Conservation (phyloP, 257 asterid species). For the Coffea canephora region DNA sequence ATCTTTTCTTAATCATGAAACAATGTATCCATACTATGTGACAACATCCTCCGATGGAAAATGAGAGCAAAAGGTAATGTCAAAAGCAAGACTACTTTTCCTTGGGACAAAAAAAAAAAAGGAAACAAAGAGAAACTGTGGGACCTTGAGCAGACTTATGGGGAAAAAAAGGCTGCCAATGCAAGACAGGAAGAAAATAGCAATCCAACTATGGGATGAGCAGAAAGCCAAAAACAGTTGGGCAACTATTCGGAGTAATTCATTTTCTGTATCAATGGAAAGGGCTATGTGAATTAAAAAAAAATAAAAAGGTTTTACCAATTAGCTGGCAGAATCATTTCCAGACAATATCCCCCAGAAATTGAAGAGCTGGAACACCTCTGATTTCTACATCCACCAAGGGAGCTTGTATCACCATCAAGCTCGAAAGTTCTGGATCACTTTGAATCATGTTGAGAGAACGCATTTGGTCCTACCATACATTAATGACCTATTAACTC, state of each 20-base stretch:
- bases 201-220: neutral
- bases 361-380: slow-evolving; percentile 99
- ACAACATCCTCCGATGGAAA: neutral
- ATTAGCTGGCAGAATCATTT: slow-evolving; percentile 39
- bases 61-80: neutral
- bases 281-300: neutral
- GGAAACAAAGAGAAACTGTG: no score
- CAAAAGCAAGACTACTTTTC: neutral
- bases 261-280: neutral
- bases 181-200: neutral
- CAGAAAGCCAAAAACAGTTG: neutral
- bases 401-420: slow-evolving; percentile 78
- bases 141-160: neutral
- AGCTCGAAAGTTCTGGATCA: slow-evolving; percentile 73
- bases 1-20: neutral
- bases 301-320: slow-evolving; percentile 15
- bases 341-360: slow-evolving; percentile 92
- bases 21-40: neutral
- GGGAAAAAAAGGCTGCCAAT: neutral
- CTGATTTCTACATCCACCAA: slow-evolving; percentile 96
- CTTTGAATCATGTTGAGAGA: slow-evolving; percentile 53
- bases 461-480: slow-evolving; percentile 80
- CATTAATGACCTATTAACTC: slow-evolving; percentile 12
- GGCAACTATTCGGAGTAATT: neutral
- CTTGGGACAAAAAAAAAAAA: neutral